These are phyloP conservation scores for Prosopis cineraria DNA, from an alignment of 306 rosid species.

Conservation along the genomic window DNA sequence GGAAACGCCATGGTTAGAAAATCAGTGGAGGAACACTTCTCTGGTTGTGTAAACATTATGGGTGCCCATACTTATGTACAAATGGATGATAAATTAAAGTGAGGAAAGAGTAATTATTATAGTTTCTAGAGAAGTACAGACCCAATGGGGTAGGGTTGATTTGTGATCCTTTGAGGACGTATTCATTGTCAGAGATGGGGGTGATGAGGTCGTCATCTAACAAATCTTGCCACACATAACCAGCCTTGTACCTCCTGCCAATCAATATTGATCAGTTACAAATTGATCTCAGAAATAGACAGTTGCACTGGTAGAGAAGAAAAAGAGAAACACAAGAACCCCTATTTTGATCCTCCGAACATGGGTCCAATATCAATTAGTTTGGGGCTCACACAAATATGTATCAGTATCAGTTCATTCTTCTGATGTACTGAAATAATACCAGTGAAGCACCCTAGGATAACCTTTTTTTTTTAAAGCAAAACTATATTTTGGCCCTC, in stretches of 20 bases:
- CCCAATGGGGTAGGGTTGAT: constrained; percentile 50
- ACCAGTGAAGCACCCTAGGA: not conserved
- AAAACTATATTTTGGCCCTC: not conserved
- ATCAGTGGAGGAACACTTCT: not conserved
- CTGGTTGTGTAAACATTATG: constrained; percentile 23
- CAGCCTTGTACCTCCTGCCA: constrained; percentile 85
- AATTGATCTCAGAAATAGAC: constrained; percentile 8
- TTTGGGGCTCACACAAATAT: not conserved
- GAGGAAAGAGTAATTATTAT: not conserved
- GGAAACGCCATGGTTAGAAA: not conserved
- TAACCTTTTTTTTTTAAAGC: not conserved
- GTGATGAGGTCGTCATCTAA: constrained; percentile 86
- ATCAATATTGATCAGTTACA: constrained; percentile 34
- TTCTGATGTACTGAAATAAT: not conserved
- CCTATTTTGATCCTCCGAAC: not conserved
- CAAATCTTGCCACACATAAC: constrained; percentile 95
- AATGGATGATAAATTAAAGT: constrained; percentile 20
- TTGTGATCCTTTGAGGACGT: constrained; percentile 89
- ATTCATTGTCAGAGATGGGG: constrained; percentile 89
- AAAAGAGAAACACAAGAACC: not conserved
- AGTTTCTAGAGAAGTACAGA: constrained; percentile 10
- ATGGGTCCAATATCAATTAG: not conserved
- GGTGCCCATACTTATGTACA: constrained; percentile 39
- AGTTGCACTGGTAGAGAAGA: constrained; percentile 6
- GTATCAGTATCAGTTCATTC: not conserved